Evolutionary conservation across 805 yeast genomes (phyloP).

Genomic region (Spathaspora arborariae): DNA sequence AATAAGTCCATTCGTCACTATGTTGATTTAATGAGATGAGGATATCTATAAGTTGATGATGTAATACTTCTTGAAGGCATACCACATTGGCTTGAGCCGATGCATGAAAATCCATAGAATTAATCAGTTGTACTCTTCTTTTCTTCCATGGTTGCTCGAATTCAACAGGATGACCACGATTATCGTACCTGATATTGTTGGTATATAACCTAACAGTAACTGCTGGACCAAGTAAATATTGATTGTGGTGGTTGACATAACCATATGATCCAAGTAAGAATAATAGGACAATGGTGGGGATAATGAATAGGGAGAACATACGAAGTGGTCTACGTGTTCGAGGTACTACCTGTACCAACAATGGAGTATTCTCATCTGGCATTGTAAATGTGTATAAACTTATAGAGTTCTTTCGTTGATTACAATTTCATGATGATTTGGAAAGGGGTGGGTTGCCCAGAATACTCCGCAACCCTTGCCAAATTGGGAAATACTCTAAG

Average conservation of each 20-base stretch:
- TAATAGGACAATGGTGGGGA: conserved; percentile 1
- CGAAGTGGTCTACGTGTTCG: background rate
- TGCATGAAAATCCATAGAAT: conserved; percentile 29
- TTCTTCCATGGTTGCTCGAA: conserved; percentile 46
- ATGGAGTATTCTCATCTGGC: background rate
- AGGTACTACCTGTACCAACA: background rate
- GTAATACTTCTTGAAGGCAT: conserved; percentile 39
- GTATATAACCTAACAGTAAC: conserved; percentile 30
- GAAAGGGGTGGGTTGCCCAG: background rate
- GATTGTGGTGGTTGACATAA: too few relatives aligned
- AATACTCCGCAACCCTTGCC: background rate
- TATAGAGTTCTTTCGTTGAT: background rate
- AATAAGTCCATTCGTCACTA: conserved; percentile 26
- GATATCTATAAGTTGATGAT: conserved; percentile 34
- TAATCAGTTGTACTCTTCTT: conserved; percentile 34
- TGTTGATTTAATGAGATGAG: conserved; percentile 19
- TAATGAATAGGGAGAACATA: background rate
- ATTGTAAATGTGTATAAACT: background rate
- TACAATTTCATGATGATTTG: background rate
- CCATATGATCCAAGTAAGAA: background rate
- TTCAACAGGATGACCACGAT: conserved; percentile 20
- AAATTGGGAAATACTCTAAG: background rate
- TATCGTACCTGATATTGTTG: conserved; percentile 46
- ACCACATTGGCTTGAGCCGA: conserved; percentile 31
- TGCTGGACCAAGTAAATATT: conserved; percentile 7